Evolutionary conservation across 306 rosid species (phyloP).

Genomic region (Malus domestica): ASM211411v1 NC_041801.1:23081001-23081500

Average conservation of each 20-base stretch:
- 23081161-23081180: conserved; percentile 21
- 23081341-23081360: background rate
- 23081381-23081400: background rate
- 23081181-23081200: conserved; percentile 25
- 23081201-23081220: conserved; percentile 16
- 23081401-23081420: background rate
- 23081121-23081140: conserved; percentile 28
- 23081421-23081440: background rate
- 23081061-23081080: conserved; percentile 7
- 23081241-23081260: conserved; percentile 24
- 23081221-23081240: conserved; percentile 35
- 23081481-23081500: no score
- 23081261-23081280: conserved; percentile 24
- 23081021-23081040: conserved; percentile 7
- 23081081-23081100: conserved; percentile 15
- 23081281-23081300: background rate
- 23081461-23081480: no score
- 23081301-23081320: background rate
- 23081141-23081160: conserved; percentile 14
- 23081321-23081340: background rate
- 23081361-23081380: background rate
- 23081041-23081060: conserved; percentile 1
- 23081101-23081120: conserved; percentile 23
- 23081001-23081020: conserved; percentile 58
- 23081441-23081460: background rate